Percentiles rank a stretch among this genome's conserved stretches.
Evolutionary conservation across 768 basidiomycete genomes (phyloP).

Genomic region (Dendrothele bispora): DNA sequence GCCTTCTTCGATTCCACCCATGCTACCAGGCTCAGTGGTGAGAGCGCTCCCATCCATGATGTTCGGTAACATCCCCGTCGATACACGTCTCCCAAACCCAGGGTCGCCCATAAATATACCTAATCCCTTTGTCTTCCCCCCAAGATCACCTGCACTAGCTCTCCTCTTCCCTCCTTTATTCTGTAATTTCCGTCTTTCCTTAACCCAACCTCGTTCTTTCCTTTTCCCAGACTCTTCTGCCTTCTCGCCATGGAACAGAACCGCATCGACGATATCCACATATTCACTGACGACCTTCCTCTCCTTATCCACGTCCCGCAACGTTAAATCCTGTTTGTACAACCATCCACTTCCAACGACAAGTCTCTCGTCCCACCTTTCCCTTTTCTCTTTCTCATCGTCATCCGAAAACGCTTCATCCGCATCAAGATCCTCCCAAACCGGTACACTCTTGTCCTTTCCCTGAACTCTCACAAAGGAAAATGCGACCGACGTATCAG

Average conservation of each 20-base stretch:
- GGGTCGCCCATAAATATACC: constrained; percentile 19
- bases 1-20: constrained; percentile 45
- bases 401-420: constrained; percentile 37
- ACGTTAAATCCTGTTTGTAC: constrained; percentile 64
- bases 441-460: constrained; percentile 61
- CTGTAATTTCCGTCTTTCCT: constrained; percentile 45
- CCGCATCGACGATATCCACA: constrained; percentile 77
- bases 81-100: constrained; percentile 49
- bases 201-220: constrained; percentile 47
- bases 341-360: constrained; percentile 83
- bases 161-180: constrained; percentile 45
- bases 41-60: constrained; percentile 49
- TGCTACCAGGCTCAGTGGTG: constrained; percentile 57
- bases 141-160: constrained; percentile 46
- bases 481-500: constrained; percentile 65
- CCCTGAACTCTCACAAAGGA: constrained; percentile 72
- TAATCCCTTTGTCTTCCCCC: constrained; percentile 15
- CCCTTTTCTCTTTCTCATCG: constrained; percentile 57
- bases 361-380: constrained; percentile 80
- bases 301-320: constrained; percentile 58
- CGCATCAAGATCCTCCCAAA: constrained; percentile 78
- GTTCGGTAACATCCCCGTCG: constrained; percentile 53
- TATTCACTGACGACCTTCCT: constrained; percentile 57
- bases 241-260: constrained; percentile 65
- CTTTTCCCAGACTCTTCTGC: constrained; percentile 37